Conservation (phyloP, 2,329 filamentous ascomycete genomes). For the Knufia petricola region DNA sequence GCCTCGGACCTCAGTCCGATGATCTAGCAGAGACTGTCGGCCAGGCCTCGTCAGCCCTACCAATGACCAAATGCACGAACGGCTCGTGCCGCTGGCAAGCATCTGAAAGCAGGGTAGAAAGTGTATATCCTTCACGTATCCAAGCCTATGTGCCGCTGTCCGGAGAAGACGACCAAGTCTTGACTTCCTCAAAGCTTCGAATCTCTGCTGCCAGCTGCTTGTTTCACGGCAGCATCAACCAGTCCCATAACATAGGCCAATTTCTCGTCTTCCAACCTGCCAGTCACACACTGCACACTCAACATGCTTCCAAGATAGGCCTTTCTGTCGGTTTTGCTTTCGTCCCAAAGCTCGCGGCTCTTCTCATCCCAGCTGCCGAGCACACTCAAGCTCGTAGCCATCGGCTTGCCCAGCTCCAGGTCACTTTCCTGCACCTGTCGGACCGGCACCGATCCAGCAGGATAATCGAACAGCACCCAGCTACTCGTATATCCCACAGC, state of each 20-base stretch:
- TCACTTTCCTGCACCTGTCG: conserved; percentile 41
- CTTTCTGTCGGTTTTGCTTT: conserved; percentile 42
- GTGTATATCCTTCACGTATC: too few species aligned
- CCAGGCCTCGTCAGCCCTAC: too few species aligned
- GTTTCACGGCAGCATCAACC: conserved; percentile 40
- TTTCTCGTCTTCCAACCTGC: conserved; percentile 45
- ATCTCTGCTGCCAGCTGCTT: too few species aligned
- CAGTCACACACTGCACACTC: conserved; percentile 49
- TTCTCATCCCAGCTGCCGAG: conserved; percentile 51
- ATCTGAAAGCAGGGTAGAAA: too few species aligned
- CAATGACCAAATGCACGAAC: too few species aligned
- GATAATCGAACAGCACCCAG: conserved; percentile 55
- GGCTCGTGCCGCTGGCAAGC: too few species aligned
- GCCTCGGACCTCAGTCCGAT: too few species aligned
- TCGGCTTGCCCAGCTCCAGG: conserved; percentile 39
- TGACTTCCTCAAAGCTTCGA: too few species aligned
- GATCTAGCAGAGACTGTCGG: too few species aligned
- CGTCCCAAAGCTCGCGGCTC: conserved; percentile 49
- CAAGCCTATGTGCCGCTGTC: too few species aligned
- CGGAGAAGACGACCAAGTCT: too few species aligned
- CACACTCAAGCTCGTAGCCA: conserved; percentile 29
- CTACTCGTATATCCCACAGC: conserved; percentile 52
- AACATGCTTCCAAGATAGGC: conserved; percentile 47
- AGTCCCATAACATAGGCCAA: conserved; percentile 45
- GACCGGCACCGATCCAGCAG: conserved; percentile 49